Conservation (phyloP, 192 early-diverging fungal species). For the Coemansia sp. region DNA sequence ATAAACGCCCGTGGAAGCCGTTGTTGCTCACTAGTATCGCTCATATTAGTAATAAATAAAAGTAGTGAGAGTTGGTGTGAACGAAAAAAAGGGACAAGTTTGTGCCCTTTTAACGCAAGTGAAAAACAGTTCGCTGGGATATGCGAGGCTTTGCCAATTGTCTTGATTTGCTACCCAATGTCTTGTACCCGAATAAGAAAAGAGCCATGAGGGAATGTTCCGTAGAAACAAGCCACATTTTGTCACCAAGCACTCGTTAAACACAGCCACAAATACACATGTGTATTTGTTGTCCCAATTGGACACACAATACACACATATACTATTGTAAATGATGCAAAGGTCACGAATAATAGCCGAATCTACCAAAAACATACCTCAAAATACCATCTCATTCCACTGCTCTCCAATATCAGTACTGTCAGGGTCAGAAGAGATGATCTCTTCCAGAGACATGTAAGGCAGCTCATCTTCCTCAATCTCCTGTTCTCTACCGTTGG, state of each 20-base stretch:
- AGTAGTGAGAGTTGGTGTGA: no score
- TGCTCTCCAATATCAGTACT: slow-evolving; percentile 29
- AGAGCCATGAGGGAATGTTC: no score
- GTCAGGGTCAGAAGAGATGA: slow-evolving; percentile 36
- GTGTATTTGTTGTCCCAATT: no score
- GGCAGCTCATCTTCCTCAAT: not conserved
- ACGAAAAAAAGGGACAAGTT: not conserved
- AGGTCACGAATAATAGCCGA: not conserved
- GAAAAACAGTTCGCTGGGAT: no score
- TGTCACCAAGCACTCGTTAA: no score
- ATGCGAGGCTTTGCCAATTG: no score
- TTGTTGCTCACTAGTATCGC: not conserved
- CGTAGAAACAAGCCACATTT: not conserved
- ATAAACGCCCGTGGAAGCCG: slow-evolving; percentile 16
- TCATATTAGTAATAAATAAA: not conserved
- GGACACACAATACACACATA: no score
- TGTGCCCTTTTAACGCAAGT: not conserved
- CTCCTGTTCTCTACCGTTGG: not conserved
- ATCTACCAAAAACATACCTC: not conserved
- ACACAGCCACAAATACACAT: no score
- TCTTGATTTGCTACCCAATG: no score
- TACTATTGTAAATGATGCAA: no score
- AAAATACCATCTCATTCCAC: slow-evolving; percentile 33
- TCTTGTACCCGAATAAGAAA: no score
- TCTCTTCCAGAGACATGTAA: slow-evolving; percentile 42